Evolutionary conservation across 495 filamentous ascomycete species (phyloP).

Genomic region (Penicillium herquei): DNA sequence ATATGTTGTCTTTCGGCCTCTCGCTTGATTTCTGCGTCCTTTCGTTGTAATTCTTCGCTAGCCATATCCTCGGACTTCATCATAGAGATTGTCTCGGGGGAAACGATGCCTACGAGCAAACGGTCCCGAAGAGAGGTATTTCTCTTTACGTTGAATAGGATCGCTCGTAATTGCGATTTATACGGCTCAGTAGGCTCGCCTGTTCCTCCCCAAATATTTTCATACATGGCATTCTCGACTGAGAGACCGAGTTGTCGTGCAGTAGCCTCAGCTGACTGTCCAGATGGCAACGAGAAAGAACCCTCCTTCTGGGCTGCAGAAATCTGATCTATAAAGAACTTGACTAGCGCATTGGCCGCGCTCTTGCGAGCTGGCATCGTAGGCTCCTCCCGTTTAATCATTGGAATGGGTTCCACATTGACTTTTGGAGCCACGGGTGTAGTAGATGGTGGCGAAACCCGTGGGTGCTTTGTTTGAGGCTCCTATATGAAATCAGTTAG

Average conservation of each 20-base stretch:
- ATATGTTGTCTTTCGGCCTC: constrained; percentile 87
- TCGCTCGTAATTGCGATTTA: constrained; percentile 57
- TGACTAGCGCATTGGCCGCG: constrained; percentile 50
- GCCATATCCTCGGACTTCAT: constrained; percentile 91
- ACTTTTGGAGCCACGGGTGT: constrained; percentile 15
- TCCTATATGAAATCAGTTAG: constrained; percentile 27
- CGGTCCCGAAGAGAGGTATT: constrained; percentile 77
- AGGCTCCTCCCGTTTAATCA: constrained; percentile 39
- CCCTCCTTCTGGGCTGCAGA: constrained; percentile 49
- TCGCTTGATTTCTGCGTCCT: constrained; percentile 68
- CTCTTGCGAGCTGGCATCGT: constrained; percentile 47
- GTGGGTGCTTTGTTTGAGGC: constrained; percentile 43
- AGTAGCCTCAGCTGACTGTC: constrained; percentile 50
- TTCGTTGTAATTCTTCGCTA: constrained; percentile 80
- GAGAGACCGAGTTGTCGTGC: constrained; percentile 60
- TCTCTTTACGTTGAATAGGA: constrained; percentile 80
- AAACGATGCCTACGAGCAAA: constrained; percentile 66
- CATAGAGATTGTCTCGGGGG: constrained; percentile 67
- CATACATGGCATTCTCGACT: constrained; percentile 71
- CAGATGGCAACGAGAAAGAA: constrained; percentile 51
- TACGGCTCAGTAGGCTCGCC: constrained; percentile 54
- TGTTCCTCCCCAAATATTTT: constrained; percentile 50
- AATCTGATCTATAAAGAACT: constrained; percentile 53
- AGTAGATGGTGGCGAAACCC: constrained; percentile 27
- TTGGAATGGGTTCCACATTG: constrained; percentile 33